These are phyloP conservation scores for Colletotrichum cereale DNA, from an alignment of 2,329 filamentous ascomycete genomes.

Conservation along the genomic window DNA sequence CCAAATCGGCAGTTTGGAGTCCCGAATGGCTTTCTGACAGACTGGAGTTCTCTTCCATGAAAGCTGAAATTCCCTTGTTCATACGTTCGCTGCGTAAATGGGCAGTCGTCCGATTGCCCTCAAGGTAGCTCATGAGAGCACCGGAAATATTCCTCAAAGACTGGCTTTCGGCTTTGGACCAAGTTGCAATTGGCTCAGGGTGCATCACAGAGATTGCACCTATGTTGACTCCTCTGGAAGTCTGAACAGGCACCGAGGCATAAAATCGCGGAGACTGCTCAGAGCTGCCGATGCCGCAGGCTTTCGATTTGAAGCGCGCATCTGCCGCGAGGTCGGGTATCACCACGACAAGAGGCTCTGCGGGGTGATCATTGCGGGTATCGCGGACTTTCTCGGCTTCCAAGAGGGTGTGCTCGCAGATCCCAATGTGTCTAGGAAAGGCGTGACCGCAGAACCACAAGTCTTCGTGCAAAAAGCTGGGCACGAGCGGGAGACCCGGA, in stretches of 20 bases:
- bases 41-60: conserved; percentile 49
- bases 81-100: conserved; percentile 48
- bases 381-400: conserved; percentile 2
- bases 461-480: neutral
- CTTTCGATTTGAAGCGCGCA: conserved; percentile 43
- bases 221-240: conserved; percentile 55
- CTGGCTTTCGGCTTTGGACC: conserved; percentile 43
- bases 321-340: conserved; percentile 51
- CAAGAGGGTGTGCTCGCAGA: conserved; percentile 47
- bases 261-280: conserved; percentile 49
- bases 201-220: conserved; percentile 52
- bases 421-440: conserved; percentile 47
- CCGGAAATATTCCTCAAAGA: conserved; percentile 47
- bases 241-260: conserved; percentile 55
- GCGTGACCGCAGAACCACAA: conserved; percentile 49
- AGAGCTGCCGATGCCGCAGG: neutral
- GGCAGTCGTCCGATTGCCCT: conserved; percentile 44
- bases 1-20: neutral
- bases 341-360: conserved; percentile 49
- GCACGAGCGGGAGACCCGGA: neutral
- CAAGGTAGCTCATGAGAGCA: conserved; percentile 51
- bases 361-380: neutral
- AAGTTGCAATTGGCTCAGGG: conserved; percentile 37
- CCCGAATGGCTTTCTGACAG: conserved; percentile 12
- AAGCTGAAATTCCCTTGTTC: conserved; percentile 50